Conservation (phyloP, 192 early-diverging fungal genomes). For the Umbelopsis sp. region DNA sequence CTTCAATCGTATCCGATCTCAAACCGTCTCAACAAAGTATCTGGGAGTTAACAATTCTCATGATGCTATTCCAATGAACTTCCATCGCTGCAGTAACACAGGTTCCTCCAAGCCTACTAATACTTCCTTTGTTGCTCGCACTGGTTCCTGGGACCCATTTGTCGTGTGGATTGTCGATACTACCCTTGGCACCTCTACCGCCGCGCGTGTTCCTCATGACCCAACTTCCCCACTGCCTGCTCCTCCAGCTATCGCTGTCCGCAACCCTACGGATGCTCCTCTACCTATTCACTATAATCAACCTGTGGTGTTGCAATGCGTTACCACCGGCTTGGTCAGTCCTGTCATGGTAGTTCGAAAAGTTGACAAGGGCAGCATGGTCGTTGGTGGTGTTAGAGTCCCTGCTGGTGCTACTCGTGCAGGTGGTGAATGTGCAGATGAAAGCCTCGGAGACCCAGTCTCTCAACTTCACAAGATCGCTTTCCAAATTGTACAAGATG, state of each 20-base stretch:
- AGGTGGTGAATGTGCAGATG: constrained; percentile 49
- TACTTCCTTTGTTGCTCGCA: constrained; percentile 76
- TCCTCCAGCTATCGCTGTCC: constrained; percentile 66
- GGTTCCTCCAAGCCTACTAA: constrained; percentile 27
- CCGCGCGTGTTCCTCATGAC: constrained; percentile 23
- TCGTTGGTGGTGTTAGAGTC: constrained; percentile 63
- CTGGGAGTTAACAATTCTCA: constrained; percentile 57
- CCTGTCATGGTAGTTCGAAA: constrained; percentile 84
- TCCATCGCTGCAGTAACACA: constrained; percentile 2
- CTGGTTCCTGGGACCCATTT: constrained; percentile 83
- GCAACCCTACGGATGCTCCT: constrained; percentile 56
- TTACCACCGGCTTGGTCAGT: constrained; percentile 80
- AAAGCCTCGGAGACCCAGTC: constrained; percentile 80
- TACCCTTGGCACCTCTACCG: constrained; percentile 34
- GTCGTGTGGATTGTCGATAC: constrained; percentile 84
- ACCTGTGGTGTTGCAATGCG: constrained; percentile 82
- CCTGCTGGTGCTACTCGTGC: constrained; percentile 18
- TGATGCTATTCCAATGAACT: constrained; percentile 26
- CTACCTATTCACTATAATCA: constrained; percentile 87
- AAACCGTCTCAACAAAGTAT: constrained; percentile 90
- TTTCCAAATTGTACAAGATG: constrained; percentile 71
- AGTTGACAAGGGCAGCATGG: constrained; percentile 84
- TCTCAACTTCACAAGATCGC: constrained; percentile 94
- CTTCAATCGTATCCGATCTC: constrained; percentile 88
- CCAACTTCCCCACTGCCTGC: constrained; percentile 54